Evolutionary conservation across 768 basidiomycete species (phyloP), one percentile per base, ranked within the genome.

Genomic region (Clitopilus passeckerianus): DNA sequence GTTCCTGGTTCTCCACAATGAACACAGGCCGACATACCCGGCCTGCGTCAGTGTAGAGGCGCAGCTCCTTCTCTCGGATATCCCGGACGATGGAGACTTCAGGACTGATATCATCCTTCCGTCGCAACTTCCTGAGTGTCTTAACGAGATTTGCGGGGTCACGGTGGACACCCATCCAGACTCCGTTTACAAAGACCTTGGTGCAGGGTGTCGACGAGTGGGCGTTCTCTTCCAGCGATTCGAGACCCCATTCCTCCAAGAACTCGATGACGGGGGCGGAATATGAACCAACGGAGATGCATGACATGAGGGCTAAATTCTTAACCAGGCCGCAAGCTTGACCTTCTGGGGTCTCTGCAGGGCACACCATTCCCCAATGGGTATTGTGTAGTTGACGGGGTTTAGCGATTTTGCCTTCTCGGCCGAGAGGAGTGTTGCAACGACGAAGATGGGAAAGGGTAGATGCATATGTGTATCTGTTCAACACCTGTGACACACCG

Each of bases 281-380:
- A 60, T 91, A 87, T 0, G 95, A 95, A 44, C 97, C 97, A 60
- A 99, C 96, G 50, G 97, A 98, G 60, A 98, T 97, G 73, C 94
- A 96, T 4, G 96, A 78, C 95, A 98, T 96, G 64, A 98, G 86
- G 0, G 97, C 93, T 59, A 99, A 77, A 74, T 99, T 98, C 79
- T 99, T 98, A 75, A 98, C 97, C 46, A 98, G 84, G 75, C 97
- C 97, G 75, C 97, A 99, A 61, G 97, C 97, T 72, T 98, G 97
- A 52, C 97, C 97, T 86, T 99, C 97, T 1, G 97, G 97, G 3
- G 97, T 99, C 73, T 99, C 97, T 37, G 97, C 97, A 44, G 97
- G 97, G 70, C 97, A 99, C 18, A 99, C 97, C 97, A 99, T 98
- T 35, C 97, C 97, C 97, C 97, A 99, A 67, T 99, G 97, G 0